Percentiles rank a stretch among this genome's conserved stretches.
These are phyloP conservation scores for Chaetomium tenue DNA, from an alignment of 495 filamentous ascomycete species.

Conservation along the genomic window DNA sequence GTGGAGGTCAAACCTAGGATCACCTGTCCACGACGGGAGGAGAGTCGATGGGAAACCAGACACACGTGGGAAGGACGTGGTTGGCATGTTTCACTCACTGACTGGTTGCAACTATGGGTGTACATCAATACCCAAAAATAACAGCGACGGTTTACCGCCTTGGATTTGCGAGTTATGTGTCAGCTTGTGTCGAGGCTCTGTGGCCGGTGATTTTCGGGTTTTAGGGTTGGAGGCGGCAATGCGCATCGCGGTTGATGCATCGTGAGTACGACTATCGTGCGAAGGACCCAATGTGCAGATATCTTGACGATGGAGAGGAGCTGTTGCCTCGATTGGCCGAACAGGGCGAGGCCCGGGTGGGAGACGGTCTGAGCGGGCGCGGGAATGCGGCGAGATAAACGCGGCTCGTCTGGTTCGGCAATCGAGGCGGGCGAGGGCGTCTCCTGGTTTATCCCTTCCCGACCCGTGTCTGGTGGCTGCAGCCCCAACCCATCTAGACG, in stretches of 20 bases:
- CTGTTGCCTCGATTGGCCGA: conserved; percentile 1
- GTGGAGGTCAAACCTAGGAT: background rate
- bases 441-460: background rate
- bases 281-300: background rate
- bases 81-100: background rate
- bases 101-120: background rate
- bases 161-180: background rate
- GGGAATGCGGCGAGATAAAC: conserved; percentile 3
- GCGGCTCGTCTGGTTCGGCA: background rate
- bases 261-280: background rate
- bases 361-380: conserved; percentile 5
- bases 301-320: background rate
- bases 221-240: background rate
- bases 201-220: background rate
- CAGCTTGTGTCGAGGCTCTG: background rate
- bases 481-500: background rate
- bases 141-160: background rate
- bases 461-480: conserved; percentile 11
- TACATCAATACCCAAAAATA: background rate
- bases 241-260: too few relatives aligned
- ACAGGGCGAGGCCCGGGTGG: background rate
- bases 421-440: background rate
- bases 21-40: background rate
- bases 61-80: background rate
- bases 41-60: background rate